Base-by-base conservation (phyloP, 2,329 filamentous ascomycete species). In the Aspergillus clavatus region DNA sequence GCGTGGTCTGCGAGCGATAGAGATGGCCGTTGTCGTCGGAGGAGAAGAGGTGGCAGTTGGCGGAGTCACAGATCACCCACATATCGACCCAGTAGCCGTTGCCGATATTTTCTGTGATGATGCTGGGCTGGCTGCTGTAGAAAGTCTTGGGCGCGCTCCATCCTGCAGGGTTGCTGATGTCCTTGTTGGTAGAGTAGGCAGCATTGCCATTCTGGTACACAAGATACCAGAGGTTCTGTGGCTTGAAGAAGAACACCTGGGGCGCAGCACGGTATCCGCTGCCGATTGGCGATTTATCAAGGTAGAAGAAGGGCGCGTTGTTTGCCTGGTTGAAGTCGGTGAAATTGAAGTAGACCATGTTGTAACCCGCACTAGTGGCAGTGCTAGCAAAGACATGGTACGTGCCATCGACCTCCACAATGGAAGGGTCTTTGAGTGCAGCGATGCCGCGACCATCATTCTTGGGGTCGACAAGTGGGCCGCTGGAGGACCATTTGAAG, bases 351-450 rank as follows among this genome's bases (percentile, higher is more conserved):
- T 47, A 47, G 12, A 47, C 45, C 5, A 47, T 29, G 10, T 37
- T 38, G 12, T 47, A 47, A 2, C 45, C 45, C 3, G 28, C 27
- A 4, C 6, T 37, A n/a, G 29, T 40, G 5, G 45, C 45, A 4
- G 45, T 44, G 28, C 41, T 47, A 4, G 41, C 41, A 26, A 47
- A 44, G 19, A 44, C 45, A 38, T 47, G 45, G 7, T 47, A 47
- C 7, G 24, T 40, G 10, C 37, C 41, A n/a, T 31, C 23, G 3
- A 44, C 14, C 4, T 40, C 22, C 7, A 47, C 14, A 10, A 44
- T 47, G 2, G 45, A 44, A 3, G 45, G 41, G 14, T 47, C 45
- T 8, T 47, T 47, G 28, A 47, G 40, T 3, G 36, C 45, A 7
- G 31, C 37, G 11, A 44, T 21, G n/a, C 38, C 16, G 14, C 27